Conservation (phyloP, 164 flowering plant species). For the Vitis cinerea region DNA sequence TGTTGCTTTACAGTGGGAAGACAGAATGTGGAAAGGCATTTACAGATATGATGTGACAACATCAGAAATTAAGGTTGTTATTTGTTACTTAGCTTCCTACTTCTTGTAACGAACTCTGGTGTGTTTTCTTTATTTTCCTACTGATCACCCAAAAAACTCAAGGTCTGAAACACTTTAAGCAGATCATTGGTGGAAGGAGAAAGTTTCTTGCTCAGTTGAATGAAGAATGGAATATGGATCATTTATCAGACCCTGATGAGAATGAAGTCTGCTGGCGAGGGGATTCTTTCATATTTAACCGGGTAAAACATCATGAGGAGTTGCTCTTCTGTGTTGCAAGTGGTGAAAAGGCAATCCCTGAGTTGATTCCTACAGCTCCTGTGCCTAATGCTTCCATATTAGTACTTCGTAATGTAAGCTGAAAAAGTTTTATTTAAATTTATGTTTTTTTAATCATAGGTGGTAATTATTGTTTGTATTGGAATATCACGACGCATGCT, state of each 20-base stretch:
- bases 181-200: slow-evolving; percentile 4
- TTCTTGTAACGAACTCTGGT: not conserved
- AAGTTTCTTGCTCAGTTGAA: slow-evolving; percentile 30
- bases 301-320: slow-evolving; percentile 13
- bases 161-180: too few species aligned
- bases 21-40: slow-evolving; percentile 28
- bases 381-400: too few species aligned
- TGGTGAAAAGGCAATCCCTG: too few species aligned
- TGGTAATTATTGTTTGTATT: too few species aligned
- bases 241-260: too few species aligned
- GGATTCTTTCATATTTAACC: slow-evolving; percentile 1
- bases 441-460: slow-evolving; percentile 16
- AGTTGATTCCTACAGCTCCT: too few species aligned
- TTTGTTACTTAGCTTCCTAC: not conserved
- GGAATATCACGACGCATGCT: too few species aligned
- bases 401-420: slow-evolving; percentile 14
- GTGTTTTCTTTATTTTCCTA: not conserved
- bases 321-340: slow-evolving; percentile 14
- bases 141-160: not conserved
- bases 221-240: slow-evolving; percentile 12
- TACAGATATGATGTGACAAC: slow-evolving; percentile 35
- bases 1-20: slow-evolving; percentile 36
- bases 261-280: not conserved
- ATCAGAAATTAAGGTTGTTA: slow-evolving; percentile 34
- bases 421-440: slow-evolving; percentile 6